A percentile compares a stretch with the other conserved stretches of the same genome.
These are phyloP conservation scores for Phlebiopsis gigantea DNA, from an alignment of 768 basidiomycete genomes.

Conservation along the genomic window DNA sequence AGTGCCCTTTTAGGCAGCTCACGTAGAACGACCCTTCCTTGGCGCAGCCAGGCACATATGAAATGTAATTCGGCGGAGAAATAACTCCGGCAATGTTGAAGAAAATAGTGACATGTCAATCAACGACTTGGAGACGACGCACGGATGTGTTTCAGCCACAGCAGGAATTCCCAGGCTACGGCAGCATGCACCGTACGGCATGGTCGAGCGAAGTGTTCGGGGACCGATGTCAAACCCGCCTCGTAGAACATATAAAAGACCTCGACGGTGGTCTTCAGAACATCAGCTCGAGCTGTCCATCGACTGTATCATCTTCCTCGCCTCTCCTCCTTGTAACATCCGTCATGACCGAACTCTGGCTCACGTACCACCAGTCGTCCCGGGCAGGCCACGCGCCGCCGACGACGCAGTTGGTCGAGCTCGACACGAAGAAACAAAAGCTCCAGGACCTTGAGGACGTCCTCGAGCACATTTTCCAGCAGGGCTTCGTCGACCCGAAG, in stretches of 20 bases:
- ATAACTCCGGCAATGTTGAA: neutral
- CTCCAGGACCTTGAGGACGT: conserved; percentile 43
- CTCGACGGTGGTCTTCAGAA: neutral
- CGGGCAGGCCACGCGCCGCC: conserved; percentile 33
- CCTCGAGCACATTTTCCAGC: conserved; percentile 39
- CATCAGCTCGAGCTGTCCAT: neutral
- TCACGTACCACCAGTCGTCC: conserved; percentile 43
- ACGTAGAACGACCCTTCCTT: neutral
- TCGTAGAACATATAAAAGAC: neutral
- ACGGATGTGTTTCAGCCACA: neutral
- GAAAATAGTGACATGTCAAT: neutral
- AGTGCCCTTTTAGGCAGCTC: neutral
- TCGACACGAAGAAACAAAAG: conserved; percentile 35
- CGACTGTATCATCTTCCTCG: neutral
- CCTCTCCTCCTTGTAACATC: neutral
- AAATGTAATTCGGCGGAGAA: neutral
- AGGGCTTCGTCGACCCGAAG: conserved; percentile 42
- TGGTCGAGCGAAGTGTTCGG: neutral
- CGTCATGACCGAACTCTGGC: conserved; percentile 37
- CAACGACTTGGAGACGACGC: neutral
- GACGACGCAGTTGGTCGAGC: conserved; percentile 40
- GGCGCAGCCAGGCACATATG: neutral
- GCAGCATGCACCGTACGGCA: neutral
- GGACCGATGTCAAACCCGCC: neutral
- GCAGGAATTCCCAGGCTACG: neutral